Evolutionary conservation across 768 basidiomycete genomes (phyloP), one percentile per base, ranked within the genome.

Genomic region (Mycena floridula): DNA sequence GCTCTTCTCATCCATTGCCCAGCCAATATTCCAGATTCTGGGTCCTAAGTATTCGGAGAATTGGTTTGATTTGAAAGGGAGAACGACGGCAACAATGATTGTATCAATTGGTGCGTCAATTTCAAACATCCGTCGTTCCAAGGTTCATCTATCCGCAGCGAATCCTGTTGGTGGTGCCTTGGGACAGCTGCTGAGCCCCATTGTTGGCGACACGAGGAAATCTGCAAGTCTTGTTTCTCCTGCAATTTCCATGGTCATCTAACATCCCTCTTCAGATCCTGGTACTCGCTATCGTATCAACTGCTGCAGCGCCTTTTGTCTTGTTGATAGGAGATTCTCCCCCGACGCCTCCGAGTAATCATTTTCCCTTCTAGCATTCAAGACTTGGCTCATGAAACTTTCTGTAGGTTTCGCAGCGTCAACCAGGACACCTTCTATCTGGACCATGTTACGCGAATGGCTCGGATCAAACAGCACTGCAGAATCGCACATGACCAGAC

Each of bases 11-110:
- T 77, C 76, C 1, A 60, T 87, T 37, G 68, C 85, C 2, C 84
- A 88, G 55, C 80, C 88, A 3, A 66, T 82, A 12, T 90, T 79
- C 59, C 87, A 88, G 62, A 75, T 91, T 21, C 64, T 90, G 7
- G 85, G 84, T 5, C 86, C 89, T 2, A 81, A 77, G 42, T 92
- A 84, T 60, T 89, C 89, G 0, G 85, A 92, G 57, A 76, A 65
- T 25, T 92, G 89, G 89, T 92, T 92, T 54, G 79, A 85, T 48
- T 62, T 89, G 38, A 68, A 75, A 47, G 79, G 82, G 12, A 72
- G 89, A 32, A 89, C 85, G 2, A 90, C 89, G 0, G 86, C 86
- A 11, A 92, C 75, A 1, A 80, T 77, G 76, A 56, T 76, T 16
- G 54, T 77, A 24, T 71, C 75, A 6, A 74, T 80, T 36, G 66